Conservation (phyloP, 139 green algal species). For the Nannochloris sp. region DNA sequence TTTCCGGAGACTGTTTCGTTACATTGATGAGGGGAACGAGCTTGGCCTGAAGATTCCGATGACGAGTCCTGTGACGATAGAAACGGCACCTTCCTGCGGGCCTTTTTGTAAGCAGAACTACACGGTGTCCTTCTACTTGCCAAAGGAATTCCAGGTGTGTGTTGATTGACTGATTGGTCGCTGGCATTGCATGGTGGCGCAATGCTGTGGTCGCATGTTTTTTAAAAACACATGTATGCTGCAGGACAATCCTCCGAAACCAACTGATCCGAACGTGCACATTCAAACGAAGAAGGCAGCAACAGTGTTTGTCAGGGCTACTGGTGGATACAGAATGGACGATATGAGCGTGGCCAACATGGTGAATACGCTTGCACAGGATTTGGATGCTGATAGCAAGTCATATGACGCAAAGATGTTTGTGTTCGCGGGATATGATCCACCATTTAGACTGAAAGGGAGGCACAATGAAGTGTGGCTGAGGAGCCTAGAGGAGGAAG, state of each 20-base stretch:
- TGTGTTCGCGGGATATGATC: constrained; percentile 33
- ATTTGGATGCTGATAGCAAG: constrained; percentile 13
- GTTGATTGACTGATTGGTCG: not conserved
- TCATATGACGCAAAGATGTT: constrained; percentile 8
- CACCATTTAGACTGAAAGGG: constrained; percentile 28
- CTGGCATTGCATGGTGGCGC: too few relatives aligned
- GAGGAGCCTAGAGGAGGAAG: too few relatives aligned
- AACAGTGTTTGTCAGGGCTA: constrained; percentile 44
- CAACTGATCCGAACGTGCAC: constrained; percentile 36
- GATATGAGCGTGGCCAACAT: constrained; percentile 28
- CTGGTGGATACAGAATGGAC: constrained; percentile 37
- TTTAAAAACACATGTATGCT: not conserved
- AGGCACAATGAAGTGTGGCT: constrained; percentile 27
- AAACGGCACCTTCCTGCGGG: not conserved
- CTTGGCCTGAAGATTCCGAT: constrained; percentile 48
- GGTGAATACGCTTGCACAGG: constrained; percentile 8
- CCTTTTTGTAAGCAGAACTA: constrained; percentile 53
- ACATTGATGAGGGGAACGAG: constrained; percentile 57
- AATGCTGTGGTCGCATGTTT: too few relatives aligned
- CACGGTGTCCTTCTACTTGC: constrained; percentile 65
- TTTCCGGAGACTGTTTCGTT: constrained; percentile 48
- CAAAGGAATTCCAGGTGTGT: constrained; percentile 37
- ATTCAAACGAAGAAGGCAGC: constrained; percentile 22
- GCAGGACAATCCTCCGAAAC: constrained; percentile 27
- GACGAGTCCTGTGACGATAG: constrained; percentile 44